phyloP scores from a whole-genome alignment of 2,329 filamentous ascomycete genomes.

The Colletotrichum nymphaeae region DNA sequence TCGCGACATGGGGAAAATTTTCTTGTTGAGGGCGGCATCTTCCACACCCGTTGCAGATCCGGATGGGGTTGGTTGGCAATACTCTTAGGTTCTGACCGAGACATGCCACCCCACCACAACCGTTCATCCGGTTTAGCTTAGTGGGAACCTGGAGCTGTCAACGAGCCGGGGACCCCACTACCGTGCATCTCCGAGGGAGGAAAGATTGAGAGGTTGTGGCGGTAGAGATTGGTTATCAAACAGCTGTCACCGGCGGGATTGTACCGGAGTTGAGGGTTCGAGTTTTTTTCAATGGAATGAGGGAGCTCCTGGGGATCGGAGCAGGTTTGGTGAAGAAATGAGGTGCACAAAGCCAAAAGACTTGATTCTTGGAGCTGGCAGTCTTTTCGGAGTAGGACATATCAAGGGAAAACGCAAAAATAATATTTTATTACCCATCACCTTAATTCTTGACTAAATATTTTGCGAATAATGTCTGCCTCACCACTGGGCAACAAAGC shows the following conservation, averaged over 20 bases:
- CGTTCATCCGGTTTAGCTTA: slow-evolving; percentile 22
- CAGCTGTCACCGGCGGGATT: slow-evolving; percentile 26
- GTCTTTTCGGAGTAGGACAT: background rate
- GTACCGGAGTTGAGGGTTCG: slow-evolving; percentile 26
- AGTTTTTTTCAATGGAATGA: background rate
- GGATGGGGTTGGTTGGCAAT: slow-evolving; percentile 23
- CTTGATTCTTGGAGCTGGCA: background rate
- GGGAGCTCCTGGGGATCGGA: background rate
- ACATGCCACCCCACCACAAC: slow-evolving; percentile 20
- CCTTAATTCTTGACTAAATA: background rate
- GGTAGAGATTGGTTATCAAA: slow-evolving; percentile 19
- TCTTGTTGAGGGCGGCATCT: slow-evolving; percentile 29
- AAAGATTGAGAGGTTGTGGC: background rate
- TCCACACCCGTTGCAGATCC: slow-evolving; percentile 21
- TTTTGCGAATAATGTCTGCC: too few species aligned
- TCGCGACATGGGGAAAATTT: slow-evolving; percentile 25
- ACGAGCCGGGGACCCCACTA: slow-evolving; percentile 17
- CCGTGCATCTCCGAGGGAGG: slow-evolving; percentile 25
- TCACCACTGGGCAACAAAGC: too few species aligned
- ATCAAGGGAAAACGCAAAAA: background rate
- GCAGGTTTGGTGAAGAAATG: background rate
- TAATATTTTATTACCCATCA: background rate
- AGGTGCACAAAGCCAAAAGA: background rate
- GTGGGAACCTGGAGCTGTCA: background rate
- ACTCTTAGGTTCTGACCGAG: slow-evolving; percentile 18